Evolutionary conservation across 192 early-diverging fungal species (phyloP).

Genomic region (Coemansia sp.): DNA sequence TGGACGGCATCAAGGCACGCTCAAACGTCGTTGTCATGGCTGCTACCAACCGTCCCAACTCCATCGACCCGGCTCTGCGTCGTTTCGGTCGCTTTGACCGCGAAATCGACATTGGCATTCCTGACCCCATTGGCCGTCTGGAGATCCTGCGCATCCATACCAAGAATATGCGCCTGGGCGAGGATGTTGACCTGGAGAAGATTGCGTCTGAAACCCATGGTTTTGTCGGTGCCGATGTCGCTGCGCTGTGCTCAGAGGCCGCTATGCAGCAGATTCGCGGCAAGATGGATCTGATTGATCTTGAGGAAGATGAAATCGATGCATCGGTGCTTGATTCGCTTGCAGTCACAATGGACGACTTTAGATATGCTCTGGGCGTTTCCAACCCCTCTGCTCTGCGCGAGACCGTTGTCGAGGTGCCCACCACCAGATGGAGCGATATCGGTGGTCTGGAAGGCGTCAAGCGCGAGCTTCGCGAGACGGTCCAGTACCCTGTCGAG

Average conservation of each 20-base stretch:
- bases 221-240: constrained; percentile 95
- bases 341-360: constrained; percentile 98
- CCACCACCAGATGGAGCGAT: constrained; percentile 91
- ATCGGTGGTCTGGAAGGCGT: constrained; percentile 97
- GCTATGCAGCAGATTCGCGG: constrained; percentile 99
- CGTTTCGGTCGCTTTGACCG: constrained; percentile 99
- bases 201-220: constrained; percentile 98
- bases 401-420: constrained; percentile 97
- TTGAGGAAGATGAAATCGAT: constrained; percentile 98
- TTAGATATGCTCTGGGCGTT: constrained; percentile 87
- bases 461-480: constrained; percentile 98
- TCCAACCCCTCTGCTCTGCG: constrained; percentile 98
- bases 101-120: constrained; percentile 99
- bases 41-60: constrained; percentile 98
- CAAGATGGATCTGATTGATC: constrained; percentile 98
- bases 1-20: constrained; percentile 97
- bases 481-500: constrained; percentile 98
- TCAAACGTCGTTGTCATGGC: constrained; percentile 99
- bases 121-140: constrained; percentile 96
- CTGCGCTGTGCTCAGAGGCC: constrained; percentile 96
- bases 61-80: constrained; percentile 96
- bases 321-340: constrained; percentile 93
- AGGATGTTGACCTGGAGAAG: constrained; percentile 96
- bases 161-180: constrained; percentile 98
- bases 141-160: constrained; percentile 99